These are phyloP conservation scores for Microbotryum intermedium DNA, from an alignment of 1,284 basidiomycete species.

Conservation along the genomic window DNA sequence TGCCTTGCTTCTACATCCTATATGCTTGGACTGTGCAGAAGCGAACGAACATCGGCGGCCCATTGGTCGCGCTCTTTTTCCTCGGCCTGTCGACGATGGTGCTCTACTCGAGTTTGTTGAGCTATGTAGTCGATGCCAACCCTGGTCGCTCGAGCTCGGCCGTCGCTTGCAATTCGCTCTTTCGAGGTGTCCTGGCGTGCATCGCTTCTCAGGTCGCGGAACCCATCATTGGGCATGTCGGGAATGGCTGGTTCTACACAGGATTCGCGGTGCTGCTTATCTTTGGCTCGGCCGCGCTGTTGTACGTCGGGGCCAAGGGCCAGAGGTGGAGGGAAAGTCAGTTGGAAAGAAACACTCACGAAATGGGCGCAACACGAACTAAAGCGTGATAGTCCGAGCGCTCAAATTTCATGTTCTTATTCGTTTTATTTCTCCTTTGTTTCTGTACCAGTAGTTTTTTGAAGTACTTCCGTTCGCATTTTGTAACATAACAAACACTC, in stretches of 20 bases:
- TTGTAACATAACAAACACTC: too few relatives aligned
- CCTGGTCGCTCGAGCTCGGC: constrained; percentile 60
- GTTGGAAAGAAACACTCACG: background rate
- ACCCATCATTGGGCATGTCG: constrained; percentile 17
- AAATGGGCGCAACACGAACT: too few relatives aligned
- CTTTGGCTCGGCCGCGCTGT: constrained; percentile 7
- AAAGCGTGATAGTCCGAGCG: too few relatives aligned
- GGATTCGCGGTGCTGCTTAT: constrained; percentile 15
- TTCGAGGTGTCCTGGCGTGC: constrained; percentile 47
- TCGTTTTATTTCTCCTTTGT: too few relatives aligned
- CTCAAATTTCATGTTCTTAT: too few relatives aligned
- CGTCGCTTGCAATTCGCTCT: constrained; percentile 58
- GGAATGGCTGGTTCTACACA: constrained; percentile 30
- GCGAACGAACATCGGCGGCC: constrained; percentile 41
- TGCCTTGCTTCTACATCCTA: constrained; percentile 48
- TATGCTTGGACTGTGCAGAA: constrained; percentile 69
- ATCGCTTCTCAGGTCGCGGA: constrained; percentile 24
- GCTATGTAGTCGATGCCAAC: constrained; percentile 68
- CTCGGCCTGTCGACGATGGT: constrained; percentile 51
- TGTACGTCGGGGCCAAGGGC: constrained; percentile 19
- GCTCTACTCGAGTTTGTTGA: constrained; percentile 54
- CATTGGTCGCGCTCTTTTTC: constrained; percentile 23
- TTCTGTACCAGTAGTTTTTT: too few relatives aligned
- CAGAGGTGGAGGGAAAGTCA: constrained; percentile 11
- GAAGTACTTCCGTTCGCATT: too few relatives aligned